Base-by-base conservation (phyloP, 768 basidiomycete genomes). In the Mycena pura region DNA sequence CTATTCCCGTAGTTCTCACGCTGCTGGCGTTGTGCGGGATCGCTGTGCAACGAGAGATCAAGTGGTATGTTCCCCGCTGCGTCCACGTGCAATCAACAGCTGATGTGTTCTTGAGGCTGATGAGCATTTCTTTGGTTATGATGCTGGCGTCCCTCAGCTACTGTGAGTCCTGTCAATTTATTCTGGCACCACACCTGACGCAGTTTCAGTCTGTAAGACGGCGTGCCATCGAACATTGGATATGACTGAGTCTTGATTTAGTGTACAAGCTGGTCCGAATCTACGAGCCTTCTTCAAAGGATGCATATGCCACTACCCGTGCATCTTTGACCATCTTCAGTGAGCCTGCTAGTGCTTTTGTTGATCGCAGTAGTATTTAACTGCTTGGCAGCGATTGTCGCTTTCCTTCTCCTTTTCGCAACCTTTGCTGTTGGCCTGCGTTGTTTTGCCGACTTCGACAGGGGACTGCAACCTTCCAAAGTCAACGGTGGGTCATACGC, bases 201-300 rank as follows among this genome's bases (percentile, higher is more conserved):
- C 45, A 47, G 51, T 45, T 53, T 9, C 58, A 83, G 80, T 82
- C 69, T 65, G 81, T 82, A 67, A 75, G 80, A 49, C 47, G 29
- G 40, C 68, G 44, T 43, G 22, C 10, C 22, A 29, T 7, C 43
- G 19, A 11, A 43, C 4, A 44, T 14, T 40, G 29, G 2, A 21
- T 7, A 22, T 46, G 24, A 51, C 51, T 36, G 34, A 55, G 53
- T 21, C 52, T 44, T 57, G 40, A 60, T 49, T 14, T 57, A 93
- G 90, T 94, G 48, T 95, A 89, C 73, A 95, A 95, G 70, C 82
- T 95, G n/a, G 85, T 88, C 60, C 87, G 93, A 21, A 91, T 94
- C 77, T 95, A 91, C 70, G 76, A 85, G 24, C 90, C 91, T 4
- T 62, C 68, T 4, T 86, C 89, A 7, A 64, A 73, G 44, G 65